Base-by-base conservation (phyloP, 2,329 filamentous ascomycete species). In the Diaporthe sp. region DNA sequence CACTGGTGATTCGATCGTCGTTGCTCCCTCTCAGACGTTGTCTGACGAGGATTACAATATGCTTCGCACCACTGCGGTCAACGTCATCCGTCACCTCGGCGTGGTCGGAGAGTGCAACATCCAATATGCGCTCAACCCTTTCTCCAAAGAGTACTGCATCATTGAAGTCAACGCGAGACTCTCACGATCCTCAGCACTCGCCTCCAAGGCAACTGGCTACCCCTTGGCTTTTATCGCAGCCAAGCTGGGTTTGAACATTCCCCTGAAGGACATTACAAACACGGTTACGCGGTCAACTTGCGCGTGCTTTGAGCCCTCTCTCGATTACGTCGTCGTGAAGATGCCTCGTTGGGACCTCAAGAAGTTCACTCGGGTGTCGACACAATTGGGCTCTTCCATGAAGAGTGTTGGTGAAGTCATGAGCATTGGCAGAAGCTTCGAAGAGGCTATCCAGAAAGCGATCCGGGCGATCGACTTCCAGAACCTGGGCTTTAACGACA, bases 381-480 rank as follows among this genome's bases (percentile, higher is more conserved):
- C 96, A 1, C 94, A 97, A 82, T 93, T 99, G 34, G 96, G 96
- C 42, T 98, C 97, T 4, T 98, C 96, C 17, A 99, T 99, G 97
- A 99, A 98, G 93, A 98, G 95, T 90, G 96, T 99, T 72, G 97
- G 97, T 82, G 97, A 99, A 84, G 97, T 99, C 79, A 98, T 99
- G 97, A 96, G 94, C 81, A 98, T 99, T 79, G 97, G 97, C 74
- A 90, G 97, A 79, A 98, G 94, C 0, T 99, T 99, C 80, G 97
- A 99, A 85, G 97, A 99, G 86, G 97, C 97, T 12, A 98, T 99
- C 57, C 97, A 99, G 81, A 99, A 98, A 85, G 97, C 97, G 28
- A 99, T 99, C 80, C 93, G 97, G 69, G 93, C 95, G 55, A 96
- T 98, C 75, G 97, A 99, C 84, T 96, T 95, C 86, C 93, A 97